Conservation (phyloP, 345 rosid species). For the Populus ilicifolia region DNA sequence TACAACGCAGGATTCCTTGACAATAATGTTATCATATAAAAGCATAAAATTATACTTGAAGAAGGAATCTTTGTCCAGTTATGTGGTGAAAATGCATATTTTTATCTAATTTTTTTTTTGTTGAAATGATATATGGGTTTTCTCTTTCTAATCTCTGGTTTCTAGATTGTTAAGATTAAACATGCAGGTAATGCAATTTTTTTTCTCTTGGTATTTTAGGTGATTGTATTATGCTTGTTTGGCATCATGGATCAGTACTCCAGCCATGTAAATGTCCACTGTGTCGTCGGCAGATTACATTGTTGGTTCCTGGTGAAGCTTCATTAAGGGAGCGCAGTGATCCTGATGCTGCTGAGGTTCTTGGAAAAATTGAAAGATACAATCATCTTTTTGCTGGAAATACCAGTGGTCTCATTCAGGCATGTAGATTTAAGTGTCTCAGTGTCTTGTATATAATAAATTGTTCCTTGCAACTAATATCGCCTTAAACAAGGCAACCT, state of each 20-base stretch:
- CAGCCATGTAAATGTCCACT: slow-evolving; percentile 83
- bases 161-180: background rate
- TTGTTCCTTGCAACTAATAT: background rate
- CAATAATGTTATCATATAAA: too few relatives aligned
- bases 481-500: background rate
- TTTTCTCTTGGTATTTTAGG: slow-evolving; percentile 33
- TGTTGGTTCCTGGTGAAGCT: slow-evolving; percentile 68
- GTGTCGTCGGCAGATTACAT: slow-evolving; percentile 79
- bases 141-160: background rate
- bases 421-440: slow-evolving; percentile 1
- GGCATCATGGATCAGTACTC: slow-evolving; percentile 68
- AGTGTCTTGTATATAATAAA: background rate
- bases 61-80: background rate
- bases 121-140: background rate
- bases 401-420: slow-evolving; percentile 58
- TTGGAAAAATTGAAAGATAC: slow-evolving; percentile 56
- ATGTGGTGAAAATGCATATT: background rate
- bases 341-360: slow-evolving; percentile 41
- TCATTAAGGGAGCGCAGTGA: slow-evolving; percentile 45
- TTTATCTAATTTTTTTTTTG: background rate
- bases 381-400: slow-evolving; percentile 69
- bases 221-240: slow-evolving; percentile 77
- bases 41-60: background rate
- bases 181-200: background rate
- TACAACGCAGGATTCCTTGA: too few relatives aligned